Base-by-base conservation (phyloP, 2,329 filamentous ascomycete genomes). In the Aspergillus novoparasiticus region DNA sequence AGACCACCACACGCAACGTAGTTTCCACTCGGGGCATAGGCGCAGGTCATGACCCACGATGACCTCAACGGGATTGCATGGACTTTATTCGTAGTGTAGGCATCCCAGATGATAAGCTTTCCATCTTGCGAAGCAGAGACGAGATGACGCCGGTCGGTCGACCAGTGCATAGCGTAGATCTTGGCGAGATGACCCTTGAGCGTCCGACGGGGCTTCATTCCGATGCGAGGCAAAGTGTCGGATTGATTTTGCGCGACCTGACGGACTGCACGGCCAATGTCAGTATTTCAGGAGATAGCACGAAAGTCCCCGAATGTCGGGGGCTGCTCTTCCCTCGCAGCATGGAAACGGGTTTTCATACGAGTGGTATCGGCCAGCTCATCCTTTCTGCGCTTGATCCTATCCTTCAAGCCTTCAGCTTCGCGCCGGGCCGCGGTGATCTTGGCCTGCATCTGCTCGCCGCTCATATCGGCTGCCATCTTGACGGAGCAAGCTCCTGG, bases 91-190 rank as follows among this genome's bases (percentile, higher is more conserved):
- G 95, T 98, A 69, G 94, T 98, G 84, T 99, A 99, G 64, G 95
- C 95, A 80, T 99, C 95, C 95, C 95, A 99, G 78, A 99, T 98
- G 81, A 99, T 99, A 71, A 99, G 89, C 85, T 99, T 99, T 79
- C 95, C 95, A 76, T 99, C 95, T 82, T 99, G 95, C 72, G 95
- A 99, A 68, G 95, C 95, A 14, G 95, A 98, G 58, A 99, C 95
- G 65, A 98, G 88, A 81, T 98, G 95, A 80, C 95, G 90, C 76
- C 95, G 89, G 82, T 99, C 95, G 68, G 95, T 99, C 39, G 95
- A 98, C 95, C 95, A 99, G 85, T 99, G 95, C 95, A 99, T 99
- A 74, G 95, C 95, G 81, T 99, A 99, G 75, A 99, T 99, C 84
- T 99, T 99, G 74, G 95, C 95, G 71, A 99, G 84, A 86, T 99